Base-by-base conservation (phyloP, 257 asterid genomes). In the Salvia rosmarinus region DNA sequence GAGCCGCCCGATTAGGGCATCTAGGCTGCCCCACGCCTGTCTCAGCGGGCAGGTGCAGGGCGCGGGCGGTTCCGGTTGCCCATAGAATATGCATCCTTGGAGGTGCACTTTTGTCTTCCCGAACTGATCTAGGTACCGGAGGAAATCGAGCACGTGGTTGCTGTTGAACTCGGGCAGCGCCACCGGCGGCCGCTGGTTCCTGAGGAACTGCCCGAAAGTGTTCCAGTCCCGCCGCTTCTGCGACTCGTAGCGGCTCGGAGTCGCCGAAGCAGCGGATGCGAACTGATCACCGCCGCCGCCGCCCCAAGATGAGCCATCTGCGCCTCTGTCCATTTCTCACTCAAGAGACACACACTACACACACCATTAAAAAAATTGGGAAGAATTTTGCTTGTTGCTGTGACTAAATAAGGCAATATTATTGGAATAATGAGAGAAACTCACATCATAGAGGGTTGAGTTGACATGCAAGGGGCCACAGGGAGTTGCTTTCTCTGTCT, bases 1-100 rank as follows among this genome's bases (percentile, higher is more conserved):
- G 2, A 89, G 91, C 73, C 95, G 66, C 28, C 95, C 95, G 46
- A 88, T 86, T 34, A 88, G 84, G 0, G 95, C 95, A 1, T 88
- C 91, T 0, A 88, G 83, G 77, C 91, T 85, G 11, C 91, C 95
- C 95, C 95, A 88, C 6, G 95, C 95, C 79, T 88, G 91, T 66
- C 87, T 80, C 13, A 86, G 61, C 4, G 95, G 95, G 75, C 95
- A 88, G 69, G 89, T 82, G 51, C 95, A 88, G 0, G 92, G 92
- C 3, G 90, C 90, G 6, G 95, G 95, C 4, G 92, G 92, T 76
- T 88, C 95, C 0, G 95, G 95, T 70, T 88, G 95, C 54, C 95
- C 95, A 32, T 78, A 88, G 59, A 88, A 88, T 77, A 86, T 83
- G 73, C 95, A 88, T 6, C 95, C 90, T 76, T 86, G 90, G 51